Evolutionary conservation across 2,329 filamentous ascomycete genomes (phyloP), one percentile per base, ranked within the genome.

Genomic region (Chaetomiaceae sp.): DNA sequence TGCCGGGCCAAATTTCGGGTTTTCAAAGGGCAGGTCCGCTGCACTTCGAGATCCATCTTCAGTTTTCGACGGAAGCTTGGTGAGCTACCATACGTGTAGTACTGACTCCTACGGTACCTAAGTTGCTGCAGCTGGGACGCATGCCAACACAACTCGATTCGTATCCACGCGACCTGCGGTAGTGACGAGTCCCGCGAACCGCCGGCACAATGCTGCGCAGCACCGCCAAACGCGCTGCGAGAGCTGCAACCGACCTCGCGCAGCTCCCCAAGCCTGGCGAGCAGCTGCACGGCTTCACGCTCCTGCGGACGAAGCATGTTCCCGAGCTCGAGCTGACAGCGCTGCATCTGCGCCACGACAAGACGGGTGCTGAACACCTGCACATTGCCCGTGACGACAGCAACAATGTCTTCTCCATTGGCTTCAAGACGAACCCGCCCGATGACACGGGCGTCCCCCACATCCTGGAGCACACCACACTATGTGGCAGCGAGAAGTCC

Each of bases 341-440:
- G 5, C 69, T 97, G 43, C 87, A 94, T 54, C 77, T 98, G 53
- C 83, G 87, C 60, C 93, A 98, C 64, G 87, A 97, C 70, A 90
- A 90, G 72, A 98, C 93, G 0, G 88, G 90, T 50, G 93, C 93
- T 54, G 88, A 98, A 57, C 96, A 97, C 63, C 76, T 98, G 38
- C 93, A 98, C 68, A 85, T 98, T 58, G 91, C 90, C 14, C 78
- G 91, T 58, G 89, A 97, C 48, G 93, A 98, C 63, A 86, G 84
- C 72, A 98, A 98, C 72, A 98, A 98, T 86, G 93, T 97, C 63
- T 98, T 98, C 69, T 94, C 90, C 30, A 94, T 98, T 61, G 93
- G 90, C 42, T 98, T 98, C 81, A 96, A 96, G 78, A 98, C 93
- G 19, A 97, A 97, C 64, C 93, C 93, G 15, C 90, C 90, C 8